Conservation (phyloP, 176 grass and related monocot species). For the Carex pumila region DNA sequence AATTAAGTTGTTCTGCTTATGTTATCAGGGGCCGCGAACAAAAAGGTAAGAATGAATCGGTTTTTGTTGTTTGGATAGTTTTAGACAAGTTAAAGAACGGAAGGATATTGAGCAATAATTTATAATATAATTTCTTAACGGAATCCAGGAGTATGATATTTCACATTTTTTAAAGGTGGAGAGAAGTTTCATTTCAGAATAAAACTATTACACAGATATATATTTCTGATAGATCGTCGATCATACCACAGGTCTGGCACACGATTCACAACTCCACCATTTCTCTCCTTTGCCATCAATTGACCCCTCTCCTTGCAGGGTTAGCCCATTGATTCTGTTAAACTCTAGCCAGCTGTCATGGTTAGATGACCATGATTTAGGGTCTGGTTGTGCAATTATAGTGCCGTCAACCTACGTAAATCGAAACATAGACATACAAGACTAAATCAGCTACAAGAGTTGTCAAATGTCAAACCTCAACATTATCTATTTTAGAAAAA, state of each 20-base stretch:
- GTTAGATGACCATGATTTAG: slow-evolving; percentile 12
- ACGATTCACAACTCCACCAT: slow-evolving; percentile 31
- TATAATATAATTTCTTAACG: not conserved
- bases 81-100: not conserved
- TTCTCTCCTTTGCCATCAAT: slow-evolving; percentile 34
- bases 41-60: not conserved
- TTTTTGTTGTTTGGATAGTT: not conserved
- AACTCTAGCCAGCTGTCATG: slow-evolving; percentile 31
- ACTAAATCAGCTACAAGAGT: not conserved
- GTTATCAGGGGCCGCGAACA: too few species aligned
- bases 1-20: not conserved
- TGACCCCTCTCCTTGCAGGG: slow-evolving; percentile 27
- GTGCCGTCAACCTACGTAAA: slow-evolving; percentile 27
- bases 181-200: not conserved
- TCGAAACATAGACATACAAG: not conserved
- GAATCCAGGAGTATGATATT: not conserved
- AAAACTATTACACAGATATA: not conserved
- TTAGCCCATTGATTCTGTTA: slow-evolving; percentile 21
- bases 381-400: slow-evolving; percentile 21
- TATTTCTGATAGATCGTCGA: not conserved
- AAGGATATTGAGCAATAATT: not conserved
- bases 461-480: not conserved
- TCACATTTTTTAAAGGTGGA: not conserved
- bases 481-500: not conserved
- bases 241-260: slow-evolving; percentile 3